Evolutionary conservation across 371 early-diverging fungal species (phyloP), one percentile per base, ranked within the genome.

Genomic region (Dichotomocladium elegans): DNA sequence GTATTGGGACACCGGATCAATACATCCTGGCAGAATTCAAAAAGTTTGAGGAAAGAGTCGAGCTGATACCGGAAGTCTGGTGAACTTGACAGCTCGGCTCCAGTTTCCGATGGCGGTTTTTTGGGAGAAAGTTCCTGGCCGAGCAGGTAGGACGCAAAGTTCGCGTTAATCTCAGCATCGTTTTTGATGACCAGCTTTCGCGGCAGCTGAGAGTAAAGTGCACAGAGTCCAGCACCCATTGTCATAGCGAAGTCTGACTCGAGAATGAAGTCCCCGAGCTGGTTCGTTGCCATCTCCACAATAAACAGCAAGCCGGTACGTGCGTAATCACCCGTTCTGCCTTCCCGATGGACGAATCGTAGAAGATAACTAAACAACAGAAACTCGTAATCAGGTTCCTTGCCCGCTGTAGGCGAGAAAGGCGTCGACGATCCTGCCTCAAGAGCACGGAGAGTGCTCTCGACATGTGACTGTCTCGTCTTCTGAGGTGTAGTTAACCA

Each of bases 191-290:
- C 68, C 19, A 92, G 60, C 43, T 89, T 87, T 31, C 91, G 80
- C 5, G 98, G 96, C 10, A 97, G 78, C 64, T 94, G 96, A 10
- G 94, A 92, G 67, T 89, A 96, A 21, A 95, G 69, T 0, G 94
- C 95, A 31, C 93, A 92, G 15, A 97, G 68, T 2, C 94, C 91
- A 19, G 94, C 94, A 2, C 88, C 81, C 64, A 93, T 74, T 29
- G 91, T 83, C 1, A 84, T 82, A 1, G 90, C 79, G 66, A 95
- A 92, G 41, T 93, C 93, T 47, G 89, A 87, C 43, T 81, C 80
- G 27, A 85, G 57, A 30, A 97, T 89, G 68, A 90, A 94, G 24
- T 86, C 80, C 26, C 88, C 87, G 26, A 95, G 68, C 22, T 80
- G 81, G 9, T 81, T 79, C 4, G 77, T 79, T 0, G 90, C 89